Percentiles rank a stretch among this genome's conserved stretches.
These are phyloP conservation scores for Sicyos baderoa DNA, from an alignment of 306 rosid species.

Conservation along the genomic window DNA sequence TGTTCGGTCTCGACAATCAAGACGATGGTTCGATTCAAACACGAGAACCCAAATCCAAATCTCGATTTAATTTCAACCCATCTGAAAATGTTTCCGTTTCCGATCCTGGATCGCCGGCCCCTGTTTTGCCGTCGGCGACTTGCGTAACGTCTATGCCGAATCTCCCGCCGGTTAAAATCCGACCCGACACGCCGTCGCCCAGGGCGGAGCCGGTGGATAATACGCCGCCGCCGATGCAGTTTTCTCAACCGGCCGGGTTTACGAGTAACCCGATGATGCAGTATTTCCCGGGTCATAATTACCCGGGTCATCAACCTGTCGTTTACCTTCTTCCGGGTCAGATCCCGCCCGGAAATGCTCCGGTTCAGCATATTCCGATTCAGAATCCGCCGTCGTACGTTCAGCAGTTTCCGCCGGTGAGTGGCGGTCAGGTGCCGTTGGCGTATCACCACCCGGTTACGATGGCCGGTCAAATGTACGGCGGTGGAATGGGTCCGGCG, in stretches of 20 bases:
- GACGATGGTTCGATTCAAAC: conserved; percentile 39
- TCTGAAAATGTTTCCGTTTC: conserved; percentile 49
- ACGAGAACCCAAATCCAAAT: conserved; percentile 34
- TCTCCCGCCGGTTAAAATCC: conserved; percentile 77
- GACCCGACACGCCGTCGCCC: conserved; percentile 33
- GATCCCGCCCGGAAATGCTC: conserved; percentile 28
- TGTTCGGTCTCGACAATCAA: conserved; percentile 71
- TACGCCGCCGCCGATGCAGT: conserved; percentile 21
- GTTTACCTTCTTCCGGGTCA: conserved; percentile 36
- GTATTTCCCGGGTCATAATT: conserved; percentile 30
- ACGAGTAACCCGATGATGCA: conserved; percentile 30
- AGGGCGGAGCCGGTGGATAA: conserved; percentile 28
- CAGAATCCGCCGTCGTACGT: conserved; percentile 32
- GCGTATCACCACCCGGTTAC: conserved; percentile 45
- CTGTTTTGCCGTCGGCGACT: conserved; percentile 34
- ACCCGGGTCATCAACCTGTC: conserved; percentile 36
- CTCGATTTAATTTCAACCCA: conserved; percentile 23
- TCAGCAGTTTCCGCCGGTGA: conserved; percentile 36
- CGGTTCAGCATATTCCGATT: conserved; percentile 34
- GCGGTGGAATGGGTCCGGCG: conserved; percentile 39
- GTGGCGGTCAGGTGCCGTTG: conserved; percentile 40
- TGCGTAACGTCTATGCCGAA: conserved; percentile 41
- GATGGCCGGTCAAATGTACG: conserved; percentile 44
- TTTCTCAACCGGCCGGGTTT: conserved; percentile 24
- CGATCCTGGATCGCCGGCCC: conserved; percentile 81